Evolutionary conservation across 1,139 yeast species (phyloP), one percentile per base, ranked within the genome.

Genomic region (Sugiyamaella castrensis): DNA sequence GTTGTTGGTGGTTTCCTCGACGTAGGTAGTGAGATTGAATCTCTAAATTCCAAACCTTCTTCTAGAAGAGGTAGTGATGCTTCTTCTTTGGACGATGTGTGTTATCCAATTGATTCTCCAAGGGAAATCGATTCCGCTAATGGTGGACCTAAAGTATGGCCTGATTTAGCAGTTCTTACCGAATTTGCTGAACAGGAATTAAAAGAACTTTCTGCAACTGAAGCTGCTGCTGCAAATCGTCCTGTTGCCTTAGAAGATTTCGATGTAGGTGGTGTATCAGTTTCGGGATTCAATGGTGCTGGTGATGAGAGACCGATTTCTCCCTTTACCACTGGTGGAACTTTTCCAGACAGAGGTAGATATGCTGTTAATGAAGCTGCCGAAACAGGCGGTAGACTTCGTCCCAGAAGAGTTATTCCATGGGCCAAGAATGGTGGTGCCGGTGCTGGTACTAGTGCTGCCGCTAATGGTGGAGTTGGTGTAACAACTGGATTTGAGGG

Each of bases 1-100:
- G 50, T 38, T 7, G 47, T 31, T 7, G 37, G 47, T n/a, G 39
- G 55, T 27, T 52, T 52, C 34, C 40, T 51, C 10, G 61, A 57
- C 36, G 35, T 46, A 10, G 36, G 46, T 24, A 44, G 46, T 37
- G 61, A 57, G 16, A 52, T 53, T 7, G 56, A 50, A 24, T 42
- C 53, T 1, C 51, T 56, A 13, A 52, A 52, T 16, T 84, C 91
- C 8, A 84, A 84, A 57, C 94, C 94, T 1, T 76, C 84, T 0
- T 79, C 87, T 12, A 80, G 89, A 51, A 76, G 91, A 54, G 75
- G 85, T 12, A 80, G 89, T 28, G 82, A 81, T 51, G 72, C 74
- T 9, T 82, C 92, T 6, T 85, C 96, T 0, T 70, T 91, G 51
- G 91, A 85, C 63, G 98, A 92, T 67, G 98, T 92, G 32, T 87